These are phyloP conservation scores for Podospora pseudocomata DNA, from an alignment of 495 filamentous ascomycete species.

Conservation along the genomic window DNA sequence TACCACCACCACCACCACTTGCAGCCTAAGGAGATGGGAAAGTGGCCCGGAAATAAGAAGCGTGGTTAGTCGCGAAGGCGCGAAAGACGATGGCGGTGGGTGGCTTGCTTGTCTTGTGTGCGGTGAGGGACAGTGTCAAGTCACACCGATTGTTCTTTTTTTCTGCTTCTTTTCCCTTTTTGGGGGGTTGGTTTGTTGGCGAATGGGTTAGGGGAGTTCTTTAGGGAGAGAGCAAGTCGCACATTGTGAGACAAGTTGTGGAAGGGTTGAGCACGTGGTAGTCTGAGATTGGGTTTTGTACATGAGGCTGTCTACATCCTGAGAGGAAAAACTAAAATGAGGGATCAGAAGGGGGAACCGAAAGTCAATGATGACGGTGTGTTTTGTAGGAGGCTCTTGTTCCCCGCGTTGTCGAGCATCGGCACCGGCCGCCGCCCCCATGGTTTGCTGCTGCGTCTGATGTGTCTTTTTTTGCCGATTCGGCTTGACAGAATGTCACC, in stretches of 20 bases:
- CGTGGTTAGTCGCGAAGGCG: neutral
- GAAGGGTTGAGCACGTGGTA: neutral
- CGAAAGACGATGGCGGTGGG: neutral
- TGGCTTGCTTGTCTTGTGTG: neutral
- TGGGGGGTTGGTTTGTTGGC: too few relatives aligned
- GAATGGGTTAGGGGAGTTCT: neutral
- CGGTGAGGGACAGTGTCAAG: neutral
- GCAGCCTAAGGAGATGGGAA: too few relatives aligned
- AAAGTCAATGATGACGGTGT: neutral
- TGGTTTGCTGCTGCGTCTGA: neutral
- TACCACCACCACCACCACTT: neutral
- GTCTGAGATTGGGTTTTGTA: neutral
- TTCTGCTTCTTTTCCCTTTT: neutral
- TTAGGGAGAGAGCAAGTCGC: neutral
- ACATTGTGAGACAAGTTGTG: neutral
- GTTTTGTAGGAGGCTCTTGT: neutral
- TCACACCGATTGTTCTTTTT: neutral
- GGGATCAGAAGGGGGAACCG: too few relatives aligned
- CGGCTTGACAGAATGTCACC: neutral
- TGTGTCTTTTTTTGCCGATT: neutral
- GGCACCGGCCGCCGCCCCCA: neutral
- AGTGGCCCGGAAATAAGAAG: neutral
- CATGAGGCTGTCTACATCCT: neutral
- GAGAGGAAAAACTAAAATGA: too few relatives aligned
- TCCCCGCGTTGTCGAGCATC: neutral